Evolutionary conservation across 163 green algal species (phyloP).

Genomic region (Coccomyxa subellipsoidea): DNA sequence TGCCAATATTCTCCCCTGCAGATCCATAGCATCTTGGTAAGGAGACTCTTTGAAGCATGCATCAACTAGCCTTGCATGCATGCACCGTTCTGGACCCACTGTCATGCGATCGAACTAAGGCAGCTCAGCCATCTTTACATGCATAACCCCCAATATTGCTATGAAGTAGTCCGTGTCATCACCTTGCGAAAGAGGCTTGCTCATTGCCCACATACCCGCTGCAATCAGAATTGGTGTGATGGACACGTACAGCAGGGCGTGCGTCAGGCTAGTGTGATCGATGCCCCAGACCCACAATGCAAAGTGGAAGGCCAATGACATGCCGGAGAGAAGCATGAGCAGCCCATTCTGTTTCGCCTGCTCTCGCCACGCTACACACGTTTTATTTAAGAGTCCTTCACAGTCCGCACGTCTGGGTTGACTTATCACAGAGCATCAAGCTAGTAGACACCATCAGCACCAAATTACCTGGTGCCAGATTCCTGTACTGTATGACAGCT

Average conservation of each 20-base stretch:
- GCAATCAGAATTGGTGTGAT: constrained; percentile 68
- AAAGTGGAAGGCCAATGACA: constrained; percentile 69
- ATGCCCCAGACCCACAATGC: constrained; percentile 61
- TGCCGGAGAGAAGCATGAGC: constrained; percentile 51
- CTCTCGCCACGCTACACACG: neutral
- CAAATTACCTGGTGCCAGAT: constrained; percentile 16
- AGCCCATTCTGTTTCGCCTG: constrained; percentile 7
- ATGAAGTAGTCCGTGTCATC: neutral
- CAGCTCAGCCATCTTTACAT: too few species aligned
- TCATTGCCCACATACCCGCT: constrained; percentile 31
- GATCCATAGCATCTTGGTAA: neutral
- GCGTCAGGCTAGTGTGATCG: constrained; percentile 64
- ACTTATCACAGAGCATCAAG: neutral
- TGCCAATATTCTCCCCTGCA: constrained; percentile 48
- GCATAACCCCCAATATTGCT: neutral
- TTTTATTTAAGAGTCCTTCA: neutral
- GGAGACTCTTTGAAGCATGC: too few species aligned
- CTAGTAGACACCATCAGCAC: neutral
- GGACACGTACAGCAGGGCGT: constrained; percentile 70
- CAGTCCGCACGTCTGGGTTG: neutral
- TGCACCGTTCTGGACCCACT: too few species aligned
- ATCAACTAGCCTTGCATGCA: too few species aligned
- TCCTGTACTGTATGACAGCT: constrained; percentile 37
- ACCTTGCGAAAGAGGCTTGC: constrained; percentile 57
- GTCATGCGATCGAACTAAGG: too few species aligned